Conservation (phyloP, 2,329 filamentous ascomycete genomes). For the Aspergillus tamarii region DNA sequence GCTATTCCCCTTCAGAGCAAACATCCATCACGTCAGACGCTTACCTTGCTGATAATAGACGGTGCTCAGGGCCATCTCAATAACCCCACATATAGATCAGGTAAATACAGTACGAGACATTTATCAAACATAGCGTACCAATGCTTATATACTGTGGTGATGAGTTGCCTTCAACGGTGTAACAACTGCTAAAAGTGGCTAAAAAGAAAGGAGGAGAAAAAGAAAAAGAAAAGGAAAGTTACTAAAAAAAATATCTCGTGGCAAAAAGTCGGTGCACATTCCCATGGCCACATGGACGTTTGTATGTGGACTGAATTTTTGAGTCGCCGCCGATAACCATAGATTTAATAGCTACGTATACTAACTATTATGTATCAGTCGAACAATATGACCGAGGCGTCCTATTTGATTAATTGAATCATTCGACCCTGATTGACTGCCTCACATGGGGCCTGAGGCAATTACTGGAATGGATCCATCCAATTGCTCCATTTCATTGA, state of each 20-base stretch:
- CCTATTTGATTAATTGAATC: neutral
- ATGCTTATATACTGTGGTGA: neutral
- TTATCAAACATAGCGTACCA: neutral
- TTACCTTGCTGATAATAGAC: neutral
- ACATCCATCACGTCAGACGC: neutral
- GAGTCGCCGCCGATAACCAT: neutral
- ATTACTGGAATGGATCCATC: neutral
- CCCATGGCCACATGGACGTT: constrained; percentile 1
- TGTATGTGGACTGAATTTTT: neutral
- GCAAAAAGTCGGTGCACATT: constrained; percentile 7
- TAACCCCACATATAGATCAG: neutral
- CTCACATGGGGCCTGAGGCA: constrained; percentile 1
- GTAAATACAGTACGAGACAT: neutral
- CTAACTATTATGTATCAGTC: neutral
- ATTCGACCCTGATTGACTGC: neutral
- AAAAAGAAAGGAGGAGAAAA: neutral
- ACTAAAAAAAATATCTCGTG: neutral
- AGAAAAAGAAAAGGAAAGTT: neutral
- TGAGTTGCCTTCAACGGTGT: neutral
- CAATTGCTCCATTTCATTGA: constrained; percentile 1
- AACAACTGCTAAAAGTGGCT: neutral
- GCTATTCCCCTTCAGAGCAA: neutral
- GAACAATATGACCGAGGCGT: neutral
- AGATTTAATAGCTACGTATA: neutral
- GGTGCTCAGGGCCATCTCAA: neutral